Base-by-base conservation (phyloP, 2,329 filamentous ascomycete genomes). In the Lasiodiplodia sp. region DNA sequence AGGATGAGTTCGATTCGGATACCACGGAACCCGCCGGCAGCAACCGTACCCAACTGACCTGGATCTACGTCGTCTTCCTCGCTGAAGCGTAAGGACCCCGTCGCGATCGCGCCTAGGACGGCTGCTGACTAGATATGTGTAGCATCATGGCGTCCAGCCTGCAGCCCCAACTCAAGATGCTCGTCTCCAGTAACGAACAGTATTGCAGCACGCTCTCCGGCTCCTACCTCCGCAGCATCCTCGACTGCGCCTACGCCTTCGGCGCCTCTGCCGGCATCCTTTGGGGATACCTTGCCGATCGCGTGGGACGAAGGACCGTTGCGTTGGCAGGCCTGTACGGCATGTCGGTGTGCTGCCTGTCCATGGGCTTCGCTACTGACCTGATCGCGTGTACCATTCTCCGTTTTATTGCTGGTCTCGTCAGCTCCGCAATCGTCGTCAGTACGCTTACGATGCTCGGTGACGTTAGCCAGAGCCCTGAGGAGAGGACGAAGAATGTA, bases 131-230 rank as follows among this genome's bases (percentile, higher is more conserved):
- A 21, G 8, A 34, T 55, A 14, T 55, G 7, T 34, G 38, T 65
- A 80, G 79, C 47, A 83, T 84, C 72, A 83, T 84, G 80, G 80
- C 82, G 31, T 82, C 83, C n/a, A 83, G 81, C 65, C 77, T 84
- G 7, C 81, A 83, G 60, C 79, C 82, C 16, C 82, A 84, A 69
- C 79, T 84, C 49, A 80, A 81, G 69, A 81, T 84, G 75, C 78
- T 84, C 21, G 74, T 83, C 31, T 79, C 80, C 3, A 64, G 60
- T 47, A 80, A 80, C n/a, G 76, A 80, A 28, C 77, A 82, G 37
- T 81, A 77, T 67, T 84, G 83, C 71, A 79, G 81, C 53, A 80
- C 77, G 65, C 78, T 83, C 49, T 81, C 82, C 31, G 79, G 80
- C 2, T 82, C 81, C 2, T 84, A 84, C 67, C 76, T 84, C 57